These are phyloP conservation scores for Hirsutella rhossiliensis DNA, from an alignment of 2,329 filamentous ascomycete species.

Conservation along the genomic window DNA sequence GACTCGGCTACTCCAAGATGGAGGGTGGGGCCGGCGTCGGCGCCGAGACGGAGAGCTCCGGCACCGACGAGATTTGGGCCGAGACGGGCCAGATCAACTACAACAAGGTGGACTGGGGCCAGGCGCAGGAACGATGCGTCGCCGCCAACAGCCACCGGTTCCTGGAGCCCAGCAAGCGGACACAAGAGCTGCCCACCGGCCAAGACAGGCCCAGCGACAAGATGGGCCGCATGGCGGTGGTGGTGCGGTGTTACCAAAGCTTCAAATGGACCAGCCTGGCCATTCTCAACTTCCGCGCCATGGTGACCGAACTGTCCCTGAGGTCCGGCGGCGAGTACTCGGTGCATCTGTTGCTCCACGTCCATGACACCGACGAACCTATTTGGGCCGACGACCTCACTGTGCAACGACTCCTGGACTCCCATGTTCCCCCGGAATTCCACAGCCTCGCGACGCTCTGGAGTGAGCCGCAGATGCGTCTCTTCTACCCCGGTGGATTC, in stretches of 20 bases:
- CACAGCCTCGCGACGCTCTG: slow-evolving; percentile 70
- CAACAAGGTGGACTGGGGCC: slow-evolving; percentile 40
- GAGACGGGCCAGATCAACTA: slow-evolving; percentile 45
- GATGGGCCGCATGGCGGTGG: slow-evolving; percentile 55
- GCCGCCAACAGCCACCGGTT: slow-evolving; percentile 53
- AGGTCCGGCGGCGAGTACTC: slow-evolving; percentile 71
- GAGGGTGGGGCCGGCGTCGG: slow-evolving; percentile 61
- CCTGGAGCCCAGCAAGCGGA: slow-evolving; percentile 23
- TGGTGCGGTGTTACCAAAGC: slow-evolving; percentile 70
- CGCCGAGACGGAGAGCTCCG: slow-evolving; percentile 60
- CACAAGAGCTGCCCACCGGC: slow-evolving; percentile 19
- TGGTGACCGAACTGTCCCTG: slow-evolving; percentile 68
- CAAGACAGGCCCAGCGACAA: slow-evolving; percentile 15
- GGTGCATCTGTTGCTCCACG: slow-evolving; percentile 74
- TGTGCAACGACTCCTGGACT: slow-evolving; percentile 57
- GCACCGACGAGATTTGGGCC: slow-evolving; percentile 47
- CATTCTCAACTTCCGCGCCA: slow-evolving; percentile 67
- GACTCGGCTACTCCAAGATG: slow-evolving; percentile 65
- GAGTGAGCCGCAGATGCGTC: slow-evolving; percentile 74
- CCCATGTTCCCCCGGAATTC: slow-evolving; percentile 60
- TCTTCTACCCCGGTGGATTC: slow-evolving; percentile 63
- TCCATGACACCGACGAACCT: slow-evolving; percentile 65
- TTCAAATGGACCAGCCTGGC: slow-evolving; percentile 70
- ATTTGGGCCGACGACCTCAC: slow-evolving; percentile 72
- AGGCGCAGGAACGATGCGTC: slow-evolving; percentile 40